Conservation (phyloP, 805 yeast genomes). For the Kodamaea jinghongensis region DNA sequence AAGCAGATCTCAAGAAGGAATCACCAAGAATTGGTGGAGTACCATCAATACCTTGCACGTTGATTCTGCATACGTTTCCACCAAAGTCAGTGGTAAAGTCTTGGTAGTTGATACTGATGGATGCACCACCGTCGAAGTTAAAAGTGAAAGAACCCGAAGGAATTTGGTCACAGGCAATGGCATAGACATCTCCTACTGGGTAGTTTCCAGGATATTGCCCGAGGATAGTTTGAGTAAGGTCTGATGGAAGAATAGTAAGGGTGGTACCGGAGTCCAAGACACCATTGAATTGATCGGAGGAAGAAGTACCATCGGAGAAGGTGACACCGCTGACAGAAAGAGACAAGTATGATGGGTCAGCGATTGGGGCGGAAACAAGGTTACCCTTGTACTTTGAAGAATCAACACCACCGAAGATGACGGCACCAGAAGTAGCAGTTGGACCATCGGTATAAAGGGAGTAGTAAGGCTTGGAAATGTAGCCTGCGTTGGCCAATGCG, state of each 20-base stretch:
- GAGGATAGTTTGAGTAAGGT: conserved; percentile 20
- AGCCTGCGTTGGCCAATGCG: conserved; percentile 55
- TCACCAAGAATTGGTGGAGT: conserved; percentile 1
- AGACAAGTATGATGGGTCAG: too few species aligned
- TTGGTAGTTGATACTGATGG: neutral
- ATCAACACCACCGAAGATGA: conserved; percentile 73
- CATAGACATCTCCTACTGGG: neutral
- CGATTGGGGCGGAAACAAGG: conserved; percentile 14
- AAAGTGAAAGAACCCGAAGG: neutral
- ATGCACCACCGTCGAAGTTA: neutral
- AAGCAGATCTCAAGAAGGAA: neutral
- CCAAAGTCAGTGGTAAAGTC: too few species aligned
- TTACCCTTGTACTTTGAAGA: conserved; percentile 56
- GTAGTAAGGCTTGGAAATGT: conserved; percentile 53
- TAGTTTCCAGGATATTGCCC: neutral
- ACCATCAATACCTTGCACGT: too few species aligned
- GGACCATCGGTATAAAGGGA: conserved; percentile 58
- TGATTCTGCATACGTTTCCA: too few species aligned
- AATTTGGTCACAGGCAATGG: too few species aligned
- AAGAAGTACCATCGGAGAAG: neutral
- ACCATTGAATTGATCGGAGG: neutral
- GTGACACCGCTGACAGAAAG: too few species aligned
- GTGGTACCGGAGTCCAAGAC: conserved; percentile 9
- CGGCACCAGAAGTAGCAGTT: conserved; percentile 42
- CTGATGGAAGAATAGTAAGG: conserved; percentile 3